Evolutionary conservation across 805 yeast genomes (phyloP).

Genomic region (Candida krabiensis): DNA sequence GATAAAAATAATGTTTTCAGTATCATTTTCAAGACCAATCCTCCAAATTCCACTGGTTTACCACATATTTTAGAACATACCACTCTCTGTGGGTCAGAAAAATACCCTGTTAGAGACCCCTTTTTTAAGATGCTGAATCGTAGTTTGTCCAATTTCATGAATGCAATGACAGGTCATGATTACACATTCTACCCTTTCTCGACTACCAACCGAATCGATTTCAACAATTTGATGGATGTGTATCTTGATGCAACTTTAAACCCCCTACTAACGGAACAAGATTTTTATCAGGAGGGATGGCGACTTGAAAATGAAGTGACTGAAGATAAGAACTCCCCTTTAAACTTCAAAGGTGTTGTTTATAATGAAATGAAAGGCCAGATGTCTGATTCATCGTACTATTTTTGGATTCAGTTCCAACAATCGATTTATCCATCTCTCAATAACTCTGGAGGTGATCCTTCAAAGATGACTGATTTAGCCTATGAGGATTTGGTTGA

Average conservation of each 20-base stretch:
- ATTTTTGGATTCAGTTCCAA: constrained; percentile 80
- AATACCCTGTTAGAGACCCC: constrained; percentile 94
- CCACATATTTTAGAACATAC: constrained; percentile 97
- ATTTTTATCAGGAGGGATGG: constrained; percentile 97
- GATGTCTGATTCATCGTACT: constrained; percentile 82
- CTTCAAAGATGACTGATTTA: constrained; percentile 71
- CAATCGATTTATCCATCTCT: constrained; percentile 81
- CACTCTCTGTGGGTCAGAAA: constrained; percentile 88
- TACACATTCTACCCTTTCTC: constrained; percentile 96
- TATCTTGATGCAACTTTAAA: constrained; percentile 84
- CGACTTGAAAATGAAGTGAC: constrained; percentile 74
- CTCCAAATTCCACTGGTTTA: constrained; percentile 92
- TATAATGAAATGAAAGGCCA: constrained; percentile 99
- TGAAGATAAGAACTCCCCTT: constrained; percentile 56
- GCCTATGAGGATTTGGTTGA: constrained; percentile 72
- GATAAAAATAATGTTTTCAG: constrained; percentile 88
- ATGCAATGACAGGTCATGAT: constrained; percentile 98
- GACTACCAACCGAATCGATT: constrained; percentile 85
- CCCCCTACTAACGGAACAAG: constrained; percentile 75
- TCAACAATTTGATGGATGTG: constrained; percentile 77
- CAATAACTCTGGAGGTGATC: constrained; percentile 94
- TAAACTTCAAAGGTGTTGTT: constrained; percentile 91
- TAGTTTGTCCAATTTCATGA: constrained; percentile 95
- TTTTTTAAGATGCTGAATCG: constrained; percentile 96
- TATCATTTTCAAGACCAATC: constrained; percentile 88